Evolutionary conservation across 2,329 filamentous ascomycete species (phyloP).

Genomic region (Phialophora chinensis): DNA sequence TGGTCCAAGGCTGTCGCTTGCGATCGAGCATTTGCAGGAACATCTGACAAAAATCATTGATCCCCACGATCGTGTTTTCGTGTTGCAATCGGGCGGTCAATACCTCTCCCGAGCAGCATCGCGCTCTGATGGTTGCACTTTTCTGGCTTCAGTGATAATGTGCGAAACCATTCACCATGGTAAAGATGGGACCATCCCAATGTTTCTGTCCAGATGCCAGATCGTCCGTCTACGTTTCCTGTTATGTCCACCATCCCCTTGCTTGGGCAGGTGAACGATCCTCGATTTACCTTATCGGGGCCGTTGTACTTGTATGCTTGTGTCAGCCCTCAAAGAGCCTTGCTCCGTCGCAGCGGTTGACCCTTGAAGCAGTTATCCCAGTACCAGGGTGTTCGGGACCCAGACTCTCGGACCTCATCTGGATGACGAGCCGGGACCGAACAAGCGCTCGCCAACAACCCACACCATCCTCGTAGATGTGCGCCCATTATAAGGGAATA

Average conservation of each 20-base stretch:
- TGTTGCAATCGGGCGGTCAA: conserved; percentile 24
- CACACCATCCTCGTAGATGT: not conserved
- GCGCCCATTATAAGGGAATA: not conserved
- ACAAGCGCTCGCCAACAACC: not conserved
- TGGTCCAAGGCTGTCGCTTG: conserved; percentile 13
- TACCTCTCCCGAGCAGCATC: not conserved
- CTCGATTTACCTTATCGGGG: conserved; percentile 14
- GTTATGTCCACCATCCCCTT: conserved; percentile 4
- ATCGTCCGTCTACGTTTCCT: conserved; percentile 27
- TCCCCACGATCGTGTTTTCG: conserved; percentile 23
- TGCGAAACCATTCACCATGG: not conserved
- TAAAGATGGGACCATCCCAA: not conserved
- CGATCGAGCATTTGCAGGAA: conserved; percentile 25
- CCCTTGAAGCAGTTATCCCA: not conserved
- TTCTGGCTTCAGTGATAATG: conserved; percentile 4
- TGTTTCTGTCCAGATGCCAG: conserved; percentile 15
- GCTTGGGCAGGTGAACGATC: conserved; percentile 10
- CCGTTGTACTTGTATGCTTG: conserved; percentile 5
- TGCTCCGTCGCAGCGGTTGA: not conserved
- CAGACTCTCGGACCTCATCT: not conserved
- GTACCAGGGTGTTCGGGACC: not conserved
- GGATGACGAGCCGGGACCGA: not conserved
- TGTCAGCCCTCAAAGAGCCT: conserved; percentile 5
- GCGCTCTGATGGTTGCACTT: not conserved
- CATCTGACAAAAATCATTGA: conserved; percentile 14